A percentile compares a stretch with the other conserved stretches of the same genome.
Evolutionary conservation across 129 eudicot species (phyloP).

Genomic region (Rutidosis leptorrhynchoides): DNA sequence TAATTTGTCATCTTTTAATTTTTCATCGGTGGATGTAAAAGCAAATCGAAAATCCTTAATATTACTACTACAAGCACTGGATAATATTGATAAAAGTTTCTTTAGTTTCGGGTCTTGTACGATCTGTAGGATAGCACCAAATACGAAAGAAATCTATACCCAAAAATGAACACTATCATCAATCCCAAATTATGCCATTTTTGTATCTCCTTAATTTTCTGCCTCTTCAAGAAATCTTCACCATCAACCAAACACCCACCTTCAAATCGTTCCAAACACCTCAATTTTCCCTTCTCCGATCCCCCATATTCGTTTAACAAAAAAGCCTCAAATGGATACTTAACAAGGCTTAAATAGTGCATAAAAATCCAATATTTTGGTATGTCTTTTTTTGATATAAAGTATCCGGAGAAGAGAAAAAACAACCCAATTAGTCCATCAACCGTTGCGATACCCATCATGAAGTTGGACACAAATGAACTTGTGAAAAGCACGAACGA

Average conservation of each 20-base stretch:
- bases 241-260: conserved; percentile 59
- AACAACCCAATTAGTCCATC: conserved; percentile 63
- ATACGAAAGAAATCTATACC: conserved; percentile 53
- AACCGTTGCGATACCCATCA: conserved; percentile 53
- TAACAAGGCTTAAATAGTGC: conserved; percentile 68
- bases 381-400: conserved; percentile 53
- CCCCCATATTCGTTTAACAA: conserved; percentile 72
- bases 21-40: too few species aligned
- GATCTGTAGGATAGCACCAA: conserved; percentile 47
- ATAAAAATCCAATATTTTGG: conserved; percentile 62
- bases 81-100: not conserved
- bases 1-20: too few species aligned
- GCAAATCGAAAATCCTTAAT: too few species aligned
- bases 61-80: too few species aligned
- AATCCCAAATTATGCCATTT: conserved; percentile 60
- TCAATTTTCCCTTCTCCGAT: conserved; percentile 28
- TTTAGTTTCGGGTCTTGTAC: conserved; percentile 35
- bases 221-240: conserved; percentile 40
- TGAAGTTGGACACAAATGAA: conserved; percentile 57
- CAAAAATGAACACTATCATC: conserved; percentile 55
- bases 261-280: conserved; percentile 49
- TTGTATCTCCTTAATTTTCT: conserved; percentile 51
- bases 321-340: conserved; percentile 71
- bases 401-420: conserved; percentile 79
- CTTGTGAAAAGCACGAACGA: conserved; percentile 59